A percentile compares a stretch with the other conserved stretches of the same genome.
These are phyloP conservation scores for Cyberlindnera galapagoensis DNA, from an alignment of 805 yeast species.

Conservation along the genomic window DNA sequence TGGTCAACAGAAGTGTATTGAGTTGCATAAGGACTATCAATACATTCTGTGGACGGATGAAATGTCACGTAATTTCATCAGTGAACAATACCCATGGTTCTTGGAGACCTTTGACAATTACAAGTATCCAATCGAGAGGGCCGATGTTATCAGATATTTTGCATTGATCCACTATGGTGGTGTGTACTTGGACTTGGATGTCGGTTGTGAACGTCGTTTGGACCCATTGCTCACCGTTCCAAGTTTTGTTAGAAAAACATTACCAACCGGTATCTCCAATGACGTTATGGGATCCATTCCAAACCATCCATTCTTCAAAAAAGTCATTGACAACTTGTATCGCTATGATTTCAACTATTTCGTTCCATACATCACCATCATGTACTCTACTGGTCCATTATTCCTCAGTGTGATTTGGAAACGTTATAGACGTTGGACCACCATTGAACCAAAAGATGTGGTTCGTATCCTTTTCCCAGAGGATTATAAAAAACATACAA, in stretches of 20 bases:
- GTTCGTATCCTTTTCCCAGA: conserved; percentile 67
- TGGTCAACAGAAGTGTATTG: conserved; percentile 71
- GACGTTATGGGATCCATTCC: conserved; percentile 91
- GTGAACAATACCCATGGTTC: conserved; percentile 83
- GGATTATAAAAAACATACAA: conserved; percentile 57
- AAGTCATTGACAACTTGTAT: conserved; percentile 58
- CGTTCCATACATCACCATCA: conserved; percentile 83
- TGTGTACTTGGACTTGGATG: conserved; percentile 83
- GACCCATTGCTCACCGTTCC: conserved; percentile 80
- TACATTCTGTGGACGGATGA: conserved; percentile 90
- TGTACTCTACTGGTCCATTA: conserved; percentile 91
- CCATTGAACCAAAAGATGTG: conserved; percentile 56
- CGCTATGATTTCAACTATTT: conserved; percentile 66
- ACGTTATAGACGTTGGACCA: conserved; percentile 71
- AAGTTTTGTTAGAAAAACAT: conserved; percentile 80
- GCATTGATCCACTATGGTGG: conserved; percentile 83
- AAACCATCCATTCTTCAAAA: conserved; percentile 75
- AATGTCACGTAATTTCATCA: conserved; percentile 70
- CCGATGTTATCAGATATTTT: conserved; percentile 87
- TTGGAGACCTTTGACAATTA: conserved; percentile 70
- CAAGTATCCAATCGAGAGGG: conserved; percentile 77
- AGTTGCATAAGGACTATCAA: conserved; percentile 81
- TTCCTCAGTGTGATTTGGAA: conserved; percentile 84
- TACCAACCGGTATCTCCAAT: conserved; percentile 87
- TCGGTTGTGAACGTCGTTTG: conserved; percentile 71